These are phyloP conservation scores for Phytophthora podocarpi DNA, from an alignment of 352 stramenopile species.

Conservation along the genomic window DNA sequence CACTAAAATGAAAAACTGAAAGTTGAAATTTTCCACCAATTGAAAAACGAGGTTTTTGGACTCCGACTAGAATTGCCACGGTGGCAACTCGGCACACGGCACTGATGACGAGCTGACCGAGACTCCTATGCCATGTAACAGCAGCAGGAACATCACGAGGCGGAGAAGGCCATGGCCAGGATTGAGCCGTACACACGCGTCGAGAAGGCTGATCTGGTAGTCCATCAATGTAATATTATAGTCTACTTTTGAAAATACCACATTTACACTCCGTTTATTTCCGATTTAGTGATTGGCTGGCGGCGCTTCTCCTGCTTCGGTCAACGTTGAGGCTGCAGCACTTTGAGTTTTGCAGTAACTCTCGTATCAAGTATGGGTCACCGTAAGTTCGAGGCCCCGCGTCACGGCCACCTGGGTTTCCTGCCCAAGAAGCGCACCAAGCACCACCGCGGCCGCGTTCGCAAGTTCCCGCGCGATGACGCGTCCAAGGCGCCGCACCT, in stretches of 20 bases:
- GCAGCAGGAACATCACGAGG: too few relatives aligned
- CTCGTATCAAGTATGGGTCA: constrained; percentile 93
- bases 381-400: constrained; percentile 98
- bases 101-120: too few relatives aligned
- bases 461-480: constrained; percentile 99
- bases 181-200: too few relatives aligned
- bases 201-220: too few relatives aligned
- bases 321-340: too few relatives aligned
- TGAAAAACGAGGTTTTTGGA: too few relatives aligned
- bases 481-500: constrained; percentile 96
- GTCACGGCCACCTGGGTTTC: constrained; percentile 98
- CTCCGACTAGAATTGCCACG: too few relatives aligned
- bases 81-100: too few relatives aligned
- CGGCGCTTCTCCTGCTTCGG: constrained; percentile 5
- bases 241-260: neutral
- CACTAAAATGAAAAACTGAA: too few relatives aligned
- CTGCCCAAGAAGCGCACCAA: constrained; percentile 99
- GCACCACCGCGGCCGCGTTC: constrained; percentile 98
- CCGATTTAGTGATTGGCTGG: constrained; percentile 38
- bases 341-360: constrained; percentile 90
- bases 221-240: neutral
- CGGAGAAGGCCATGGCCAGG: too few relatives aligned
- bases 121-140: too few relatives aligned
- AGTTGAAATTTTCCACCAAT: too few relatives aligned
- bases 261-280: constrained; percentile 17